These are phyloP conservation scores for Bryoerythrophyllum caledonicum DNA, from an alignment of 225 moss, liverwort and hornwort species.

Conservation along the genomic window DNA sequence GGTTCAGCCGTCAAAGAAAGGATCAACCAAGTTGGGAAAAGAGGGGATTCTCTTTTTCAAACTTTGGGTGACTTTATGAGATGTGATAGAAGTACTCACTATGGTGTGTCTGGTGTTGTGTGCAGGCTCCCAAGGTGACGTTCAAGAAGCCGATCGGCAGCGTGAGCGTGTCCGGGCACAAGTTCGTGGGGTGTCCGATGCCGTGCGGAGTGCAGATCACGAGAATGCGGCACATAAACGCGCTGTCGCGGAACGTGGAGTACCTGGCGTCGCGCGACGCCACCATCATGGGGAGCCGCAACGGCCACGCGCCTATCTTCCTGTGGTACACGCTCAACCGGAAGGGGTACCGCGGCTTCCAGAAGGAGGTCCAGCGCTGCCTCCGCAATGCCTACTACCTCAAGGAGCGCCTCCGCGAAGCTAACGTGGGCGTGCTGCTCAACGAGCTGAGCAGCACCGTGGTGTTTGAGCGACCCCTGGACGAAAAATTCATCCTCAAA, in stretches of 20 bases:
- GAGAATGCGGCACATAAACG: slow-evolving; percentile 42
- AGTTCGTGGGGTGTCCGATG: slow-evolving; percentile 79
- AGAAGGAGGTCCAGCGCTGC: slow-evolving; percentile 44
- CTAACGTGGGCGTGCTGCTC: slow-evolving; percentile 80
- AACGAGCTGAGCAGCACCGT: slow-evolving; percentile 65
- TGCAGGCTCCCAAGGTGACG: slow-evolving; percentile 86
- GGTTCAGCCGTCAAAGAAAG: too few species aligned
- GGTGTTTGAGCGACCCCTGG: slow-evolving; percentile 40
- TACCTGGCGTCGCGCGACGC: slow-evolving; percentile 46
- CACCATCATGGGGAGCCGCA: slow-evolving; percentile 44
- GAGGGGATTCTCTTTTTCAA: too few species aligned
- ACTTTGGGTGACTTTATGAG: too few species aligned
- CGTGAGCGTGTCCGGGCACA: slow-evolving; percentile 95
- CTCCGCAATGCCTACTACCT: slow-evolving; percentile 77
- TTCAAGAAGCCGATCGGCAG: slow-evolving; percentile 97
- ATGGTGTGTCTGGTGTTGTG: not conserved
- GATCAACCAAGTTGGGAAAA: too few species aligned
- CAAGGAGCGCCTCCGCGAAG: slow-evolving; percentile 64
- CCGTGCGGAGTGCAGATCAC: slow-evolving; percentile 46
- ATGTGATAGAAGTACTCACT: not conserved
- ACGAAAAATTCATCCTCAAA: slow-evolving; percentile 36
- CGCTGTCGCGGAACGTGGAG: slow-evolving; percentile 39
- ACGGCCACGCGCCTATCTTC: slow-evolving; percentile 41
- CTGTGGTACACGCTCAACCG: slow-evolving; percentile 45
- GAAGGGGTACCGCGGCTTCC: slow-evolving; percentile 42